Evolutionary conservation across 225 moss, liverwort and hornwort species (phyloP).

Genomic region (Antitrichia curtipendula): DNA sequence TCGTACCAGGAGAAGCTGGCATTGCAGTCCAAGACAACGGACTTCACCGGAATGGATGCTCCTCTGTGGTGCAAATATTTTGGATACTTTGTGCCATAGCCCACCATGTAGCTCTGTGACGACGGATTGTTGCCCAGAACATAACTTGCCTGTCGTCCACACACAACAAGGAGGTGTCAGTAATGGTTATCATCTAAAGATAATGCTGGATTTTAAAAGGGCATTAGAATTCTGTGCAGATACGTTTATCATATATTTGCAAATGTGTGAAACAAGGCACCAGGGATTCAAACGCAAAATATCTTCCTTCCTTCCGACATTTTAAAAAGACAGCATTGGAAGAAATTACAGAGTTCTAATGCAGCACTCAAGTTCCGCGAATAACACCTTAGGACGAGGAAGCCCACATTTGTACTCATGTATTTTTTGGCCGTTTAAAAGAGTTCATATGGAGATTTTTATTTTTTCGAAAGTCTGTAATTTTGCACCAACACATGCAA

Average conservation of each 20-base stretch:
- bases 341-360: background rate
- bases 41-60: constrained; percentile 53
- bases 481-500: background rate
- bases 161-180: background rate
- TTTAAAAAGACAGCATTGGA: background rate
- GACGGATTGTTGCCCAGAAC: constrained; percentile 68
- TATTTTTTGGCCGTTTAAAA: background rate
- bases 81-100: constrained; percentile 66
- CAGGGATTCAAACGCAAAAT: background rate
- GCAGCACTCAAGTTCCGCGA: background rate
- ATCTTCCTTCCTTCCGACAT: background rate
- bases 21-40: constrained; percentile 4
- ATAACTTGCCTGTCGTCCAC: constrained; percentile 50
- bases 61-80: constrained; percentile 68
- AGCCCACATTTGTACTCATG: background rate
- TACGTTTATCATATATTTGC: background rate
- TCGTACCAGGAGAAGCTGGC: constrained; percentile 37
- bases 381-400: background rate
- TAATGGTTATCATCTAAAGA: background rate
- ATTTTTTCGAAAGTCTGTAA: too few relatives aligned
- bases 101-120: constrained; percentile 75
- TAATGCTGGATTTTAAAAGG: background rate
- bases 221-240: background rate
- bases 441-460: background rate
- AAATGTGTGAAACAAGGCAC: background rate